Evolutionary conservation across 2,329 filamentous ascomycete genomes (phyloP), one percentile per base, ranked within the genome.

Genomic region (Aspergillus pseudoglaucus): DNA sequence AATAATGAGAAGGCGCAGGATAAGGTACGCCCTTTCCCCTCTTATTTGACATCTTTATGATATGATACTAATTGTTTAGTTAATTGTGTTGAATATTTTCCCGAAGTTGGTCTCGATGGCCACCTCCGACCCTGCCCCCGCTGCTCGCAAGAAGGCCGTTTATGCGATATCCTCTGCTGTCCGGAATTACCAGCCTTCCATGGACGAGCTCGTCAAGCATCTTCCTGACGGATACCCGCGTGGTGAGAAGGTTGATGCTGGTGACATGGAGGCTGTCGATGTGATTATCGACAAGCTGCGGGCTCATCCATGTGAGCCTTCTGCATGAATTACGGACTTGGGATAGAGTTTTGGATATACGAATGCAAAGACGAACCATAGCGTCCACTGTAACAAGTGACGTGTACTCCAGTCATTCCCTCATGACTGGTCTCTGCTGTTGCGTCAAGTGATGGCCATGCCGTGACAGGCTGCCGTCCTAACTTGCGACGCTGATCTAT

Each of bases 1-100:
- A 98, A 98, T 74, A 97, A 98, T 69, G 78, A 80, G 58, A 85
- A 85, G 65, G 84, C 82, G 44, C 93, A 98, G 72, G 88, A 93
- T 72, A 81, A 81, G 61, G 75, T 77, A 67, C 58, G 73, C 46
- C 55, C 61, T 46, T 42, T 15, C 45, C 14, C 42, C 25, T 14
- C 18, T 67, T 82, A 47, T 80, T 80, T 22, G 76, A 75, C 32
- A 69, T 77, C 53, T 12, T 8, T 10, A 40, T 45, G 20, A 14
- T 4, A 39, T 17, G 27, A 47, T 46, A 42, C 52, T 57, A 47
- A 59, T 42, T 32, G 22, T 41, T 44, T 30, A 79, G 74, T 67
- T 83, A 17, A 64, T 83, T 14, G 72, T 75, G 6, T 59, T 78
- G 25, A 87, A 86, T 27, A 88, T 84, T 3, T 74, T 96, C 25